Percentiles rank a stretch among this genome's conserved stretches.
phyloP scores from a whole-genome alignment of 1,284 basidiomycete genomes.

The Apiotrichum sp. region DNA sequence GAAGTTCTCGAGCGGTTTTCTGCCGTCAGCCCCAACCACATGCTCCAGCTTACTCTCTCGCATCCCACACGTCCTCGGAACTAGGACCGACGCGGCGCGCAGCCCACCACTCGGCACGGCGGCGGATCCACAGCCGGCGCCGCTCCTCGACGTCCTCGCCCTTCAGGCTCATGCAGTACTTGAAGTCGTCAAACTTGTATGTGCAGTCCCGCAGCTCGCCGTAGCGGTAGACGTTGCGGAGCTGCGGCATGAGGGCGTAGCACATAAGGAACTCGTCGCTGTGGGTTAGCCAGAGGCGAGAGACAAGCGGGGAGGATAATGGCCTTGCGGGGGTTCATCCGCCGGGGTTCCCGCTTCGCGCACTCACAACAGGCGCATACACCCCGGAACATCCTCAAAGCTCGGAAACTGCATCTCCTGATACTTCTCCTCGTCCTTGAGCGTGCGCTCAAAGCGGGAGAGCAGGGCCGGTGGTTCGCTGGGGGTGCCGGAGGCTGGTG shows the following conservation, averaged over 20 bases:
- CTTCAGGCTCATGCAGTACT: conserved; percentile 86
- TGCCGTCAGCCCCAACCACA: conserved; percentile 4
- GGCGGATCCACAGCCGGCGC: conserved; percentile 72
- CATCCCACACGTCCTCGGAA: conserved; percentile 91
- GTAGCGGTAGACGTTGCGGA: conserved; percentile 79
- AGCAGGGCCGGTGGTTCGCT: conserved; percentile 15
- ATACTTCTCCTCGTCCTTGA: conserved; percentile 41
- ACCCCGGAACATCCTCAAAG: conserved; percentile 70
- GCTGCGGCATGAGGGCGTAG: conserved; percentile 72
- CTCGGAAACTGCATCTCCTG: conserved; percentile 55
- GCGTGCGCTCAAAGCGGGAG: conserved; percentile 29
- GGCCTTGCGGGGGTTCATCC: too few species aligned
- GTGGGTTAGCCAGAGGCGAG: too few species aligned
- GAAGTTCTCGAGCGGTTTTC: conserved; percentile 38
- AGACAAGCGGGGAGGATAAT: too few species aligned
- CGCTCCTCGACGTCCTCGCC: conserved; percentile 67
- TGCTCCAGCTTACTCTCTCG: conserved; percentile 53
- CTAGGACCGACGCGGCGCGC: conserved; percentile 63
- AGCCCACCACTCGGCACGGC: conserved; percentile 89
- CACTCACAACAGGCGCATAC: conserved; percentile 61
- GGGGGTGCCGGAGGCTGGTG: neutral
- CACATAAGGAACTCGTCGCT: conserved; percentile 70
- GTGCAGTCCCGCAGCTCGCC: conserved; percentile 72
- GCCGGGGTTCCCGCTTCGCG: too few species aligned
- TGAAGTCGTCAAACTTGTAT: conserved; percentile 83